A percentile compares a stretch with the other conserved stretches of the same genome.
phyloP scores from a whole-genome alignment of 2,329 filamentous ascomycete species.

The Beauveria australis region DNA sequence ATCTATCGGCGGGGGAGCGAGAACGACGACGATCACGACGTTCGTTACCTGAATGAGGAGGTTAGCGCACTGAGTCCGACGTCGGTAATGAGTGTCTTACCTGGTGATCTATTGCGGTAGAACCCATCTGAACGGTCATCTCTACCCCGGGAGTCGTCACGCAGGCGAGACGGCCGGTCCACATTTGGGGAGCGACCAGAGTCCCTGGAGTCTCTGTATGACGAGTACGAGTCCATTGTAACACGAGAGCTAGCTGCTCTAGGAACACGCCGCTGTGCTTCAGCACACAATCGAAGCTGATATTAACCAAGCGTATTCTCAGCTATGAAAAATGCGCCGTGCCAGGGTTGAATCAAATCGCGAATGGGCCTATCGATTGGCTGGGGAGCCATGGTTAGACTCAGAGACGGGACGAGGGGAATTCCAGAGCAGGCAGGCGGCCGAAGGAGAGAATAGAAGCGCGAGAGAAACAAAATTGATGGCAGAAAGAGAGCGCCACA shows the following conservation, averaged over 20 bases:
- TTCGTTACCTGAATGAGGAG: constrained; percentile 39
- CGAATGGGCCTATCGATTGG: constrained; percentile 1
- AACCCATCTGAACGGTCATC: constrained; percentile 51
- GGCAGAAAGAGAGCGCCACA: constrained; percentile 7
- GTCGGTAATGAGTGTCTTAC: constrained; percentile 37
- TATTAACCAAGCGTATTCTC: neutral
- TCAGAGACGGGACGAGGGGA: neutral
- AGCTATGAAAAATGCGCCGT: neutral
- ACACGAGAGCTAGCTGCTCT: neutral
- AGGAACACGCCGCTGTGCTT: neutral
- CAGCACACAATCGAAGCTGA: neutral
- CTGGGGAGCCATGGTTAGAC: constrained; percentile 5
- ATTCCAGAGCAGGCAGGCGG: neutral
- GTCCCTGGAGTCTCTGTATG: constrained; percentile 41
- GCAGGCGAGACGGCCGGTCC: constrained; percentile 39
- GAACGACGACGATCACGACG: constrained; percentile 56
- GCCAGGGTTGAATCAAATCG: neutral
- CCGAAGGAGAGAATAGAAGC: constrained; percentile 1
- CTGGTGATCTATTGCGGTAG: constrained; percentile 61
- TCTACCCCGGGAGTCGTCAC: constrained; percentile 44
- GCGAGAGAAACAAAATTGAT: neutral
- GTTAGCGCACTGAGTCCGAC: neutral
- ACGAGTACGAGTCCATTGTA: constrained; percentile 15
- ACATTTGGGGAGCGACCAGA: constrained; percentile 42
- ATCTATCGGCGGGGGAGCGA: constrained; percentile 67